Evolutionary conservation across 106 monocot genomes (phyloP).

Genomic region (Acorus gramineus): DNA sequence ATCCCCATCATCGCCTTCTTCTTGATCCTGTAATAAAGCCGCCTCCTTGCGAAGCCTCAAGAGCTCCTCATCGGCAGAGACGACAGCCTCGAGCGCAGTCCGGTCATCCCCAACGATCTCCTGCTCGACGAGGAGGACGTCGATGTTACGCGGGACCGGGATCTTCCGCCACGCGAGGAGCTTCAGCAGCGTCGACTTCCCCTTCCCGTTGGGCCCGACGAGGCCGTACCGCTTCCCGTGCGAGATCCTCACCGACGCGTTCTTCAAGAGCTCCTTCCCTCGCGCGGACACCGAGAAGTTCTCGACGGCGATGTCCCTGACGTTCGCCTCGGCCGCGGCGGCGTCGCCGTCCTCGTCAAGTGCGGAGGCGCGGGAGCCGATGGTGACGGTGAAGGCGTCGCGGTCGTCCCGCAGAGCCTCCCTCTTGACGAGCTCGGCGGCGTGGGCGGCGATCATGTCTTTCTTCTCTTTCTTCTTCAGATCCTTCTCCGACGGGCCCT

Average conservation of each 20-base stretch:
- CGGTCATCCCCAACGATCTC: slow-evolving; percentile 57
- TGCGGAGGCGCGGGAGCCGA: slow-evolving; percentile 24
- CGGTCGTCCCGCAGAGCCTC: slow-evolving; percentile 56
- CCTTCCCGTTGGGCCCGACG: slow-evolving; percentile 69
- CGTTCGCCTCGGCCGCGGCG: slow-evolving; percentile 38
- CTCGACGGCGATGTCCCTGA: slow-evolving; percentile 49
- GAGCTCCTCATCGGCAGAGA: slow-evolving; percentile 61
- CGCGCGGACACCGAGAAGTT: slow-evolving; percentile 70
- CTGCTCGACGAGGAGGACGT: slow-evolving; percentile 68
- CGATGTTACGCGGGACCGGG: slow-evolving; percentile 60
- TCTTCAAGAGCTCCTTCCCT: slow-evolving; percentile 70
- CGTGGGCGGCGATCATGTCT: slow-evolving; percentile 29
- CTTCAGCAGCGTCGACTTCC: slow-evolving; percentile 66
- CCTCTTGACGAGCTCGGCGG: slow-evolving; percentile 29
- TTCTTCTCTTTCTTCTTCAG: slow-evolving; percentile 66
- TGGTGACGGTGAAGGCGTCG: slow-evolving; percentile 67
- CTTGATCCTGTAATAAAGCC: slow-evolving; percentile 8
- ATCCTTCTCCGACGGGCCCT: slow-evolving; percentile 41
- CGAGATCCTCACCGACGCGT: slow-evolving; percentile 53
- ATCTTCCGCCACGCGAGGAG: slow-evolving; percentile 66
- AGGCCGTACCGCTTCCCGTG: slow-evolving; percentile 68
- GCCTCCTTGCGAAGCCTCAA: slow-evolving; percentile 34
- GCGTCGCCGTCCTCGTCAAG: slow-evolving; percentile 17
- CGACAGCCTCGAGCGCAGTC: slow-evolving; percentile 47
- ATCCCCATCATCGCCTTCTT: slow-evolving; percentile 36